Evolutionary conservation across 805 yeast species (phyloP).

Genomic region (Ogataea glucozyma): DNA sequence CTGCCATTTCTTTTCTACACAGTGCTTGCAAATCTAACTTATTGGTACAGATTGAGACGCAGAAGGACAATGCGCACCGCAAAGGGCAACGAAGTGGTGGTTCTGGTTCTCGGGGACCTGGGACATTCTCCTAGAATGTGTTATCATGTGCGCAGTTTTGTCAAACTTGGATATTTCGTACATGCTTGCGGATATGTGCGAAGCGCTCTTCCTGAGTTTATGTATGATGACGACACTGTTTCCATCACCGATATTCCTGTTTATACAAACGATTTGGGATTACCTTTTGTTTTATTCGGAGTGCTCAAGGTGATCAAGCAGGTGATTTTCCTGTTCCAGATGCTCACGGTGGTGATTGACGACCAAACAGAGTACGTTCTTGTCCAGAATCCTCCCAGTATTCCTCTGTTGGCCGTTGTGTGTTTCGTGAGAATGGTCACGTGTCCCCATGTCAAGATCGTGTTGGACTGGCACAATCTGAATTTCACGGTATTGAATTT

Average conservation of each 20-base stretch:
- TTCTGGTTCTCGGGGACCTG: constrained; percentile 87
- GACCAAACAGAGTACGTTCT: constrained; percentile 64
- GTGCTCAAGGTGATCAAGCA: constrained; percentile 60
- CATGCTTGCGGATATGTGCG: constrained; percentile 83
- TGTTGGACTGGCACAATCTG: constrained; percentile 96
- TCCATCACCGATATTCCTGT: constrained; percentile 47
- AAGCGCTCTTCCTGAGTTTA: constrained; percentile 49
- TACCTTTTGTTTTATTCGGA: constrained; percentile 63
- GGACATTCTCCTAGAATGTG: constrained; percentile 96
- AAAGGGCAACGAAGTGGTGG: constrained; percentile 56
- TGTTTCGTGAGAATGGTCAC: constrained; percentile 51
- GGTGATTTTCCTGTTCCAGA: constrained; percentile 42
- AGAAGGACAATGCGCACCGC: constrained; percentile 12
- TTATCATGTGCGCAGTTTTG: constrained; percentile 81
- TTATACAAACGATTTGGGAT: constrained; percentile 37
- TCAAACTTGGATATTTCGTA: constrained; percentile 69
- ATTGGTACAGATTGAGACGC: constrained; percentile 19
- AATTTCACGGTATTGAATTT: constrained; percentile 81
- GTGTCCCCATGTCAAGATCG: constrained; percentile 52
- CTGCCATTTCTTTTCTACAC: constrained; percentile 47
- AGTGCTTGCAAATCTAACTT: constrained; percentile 39
- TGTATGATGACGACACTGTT: constrained; percentile 49
- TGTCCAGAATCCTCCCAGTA: constrained; percentile 90
- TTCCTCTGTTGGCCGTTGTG: constrained; percentile 74
- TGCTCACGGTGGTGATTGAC: constrained; percentile 57